Evolutionary conservation across 257 asterid genomes (phyloP).

Genomic region (Scutellaria barbata): DNA sequence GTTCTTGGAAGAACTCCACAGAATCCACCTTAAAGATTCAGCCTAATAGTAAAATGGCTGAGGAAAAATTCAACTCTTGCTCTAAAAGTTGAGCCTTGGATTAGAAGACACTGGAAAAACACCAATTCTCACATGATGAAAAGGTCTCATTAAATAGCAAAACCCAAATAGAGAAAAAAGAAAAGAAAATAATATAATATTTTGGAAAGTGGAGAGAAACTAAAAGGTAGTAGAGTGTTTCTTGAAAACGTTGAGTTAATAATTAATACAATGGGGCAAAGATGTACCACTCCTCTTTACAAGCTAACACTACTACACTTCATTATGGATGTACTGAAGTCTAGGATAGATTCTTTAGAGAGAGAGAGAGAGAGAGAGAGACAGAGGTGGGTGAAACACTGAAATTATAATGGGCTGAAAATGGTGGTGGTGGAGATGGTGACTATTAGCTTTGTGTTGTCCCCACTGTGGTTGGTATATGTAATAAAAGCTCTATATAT

Average conservation of each 20-base stretch:
- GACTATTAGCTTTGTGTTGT: conserved; percentile 24
- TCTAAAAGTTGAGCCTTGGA: conserved; percentile 46
- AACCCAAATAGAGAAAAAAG: conserved; percentile 28
- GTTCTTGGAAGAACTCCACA: neutral
- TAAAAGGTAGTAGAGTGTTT: conserved; percentile 15
- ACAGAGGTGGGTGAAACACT: neutral
- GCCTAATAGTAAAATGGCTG: conserved; percentile 38
- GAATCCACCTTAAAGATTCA: conserved; percentile 44
- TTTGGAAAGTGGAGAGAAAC: conserved; percentile 13
- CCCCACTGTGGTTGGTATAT: conserved; percentile 26
- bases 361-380: neutral
- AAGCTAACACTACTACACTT: conserved; percentile 53
- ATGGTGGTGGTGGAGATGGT: conserved; percentile 26
- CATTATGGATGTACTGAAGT: conserved; percentile 45
- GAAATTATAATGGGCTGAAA: conserved; percentile 16
- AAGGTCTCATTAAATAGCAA: conserved; percentile 37
- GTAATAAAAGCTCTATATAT: conserved; percentile 6
- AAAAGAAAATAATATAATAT: conserved; percentile 31
- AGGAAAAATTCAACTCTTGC: conserved; percentile 35
- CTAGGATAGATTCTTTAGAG: neutral
- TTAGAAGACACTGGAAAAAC: conserved; percentile 37
- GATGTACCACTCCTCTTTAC: conserved; percentile 29
- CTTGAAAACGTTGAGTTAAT: conserved; percentile 23
- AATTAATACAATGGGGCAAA: conserved; percentile 18
- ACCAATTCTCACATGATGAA: conserved; percentile 38